Evolutionary conservation across 768 basidiomycete genomes (phyloP).

Genomic region (Basidioascus undulatus): DNA sequence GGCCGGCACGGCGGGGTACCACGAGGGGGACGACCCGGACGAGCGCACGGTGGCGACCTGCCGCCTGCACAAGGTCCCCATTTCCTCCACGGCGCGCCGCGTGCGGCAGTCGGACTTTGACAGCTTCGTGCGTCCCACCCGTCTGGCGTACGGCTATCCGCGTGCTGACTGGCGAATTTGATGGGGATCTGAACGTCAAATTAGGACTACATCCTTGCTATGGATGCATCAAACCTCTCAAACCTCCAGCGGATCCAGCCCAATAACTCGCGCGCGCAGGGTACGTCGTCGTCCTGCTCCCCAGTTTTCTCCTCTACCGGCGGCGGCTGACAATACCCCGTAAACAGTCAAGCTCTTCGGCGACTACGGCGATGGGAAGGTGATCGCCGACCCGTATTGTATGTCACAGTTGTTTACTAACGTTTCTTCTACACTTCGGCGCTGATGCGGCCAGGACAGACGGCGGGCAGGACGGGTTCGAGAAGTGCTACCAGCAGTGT

Average conservation of each 20-base stretch:
- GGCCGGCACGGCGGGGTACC: conserved; percentile 42
- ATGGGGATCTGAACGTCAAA: too few relatives aligned
- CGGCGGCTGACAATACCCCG: too few relatives aligned
- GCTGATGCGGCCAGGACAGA: not conserved
- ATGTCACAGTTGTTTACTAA: not conserved
- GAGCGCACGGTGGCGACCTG: conserved; percentile 44
- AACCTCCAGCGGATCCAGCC: conserved; percentile 31
- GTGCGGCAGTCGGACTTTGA: conserved; percentile 42
- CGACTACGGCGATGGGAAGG: conserved; percentile 40
- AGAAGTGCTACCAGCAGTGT: conserved; percentile 54
- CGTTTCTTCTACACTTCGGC: not conserved
- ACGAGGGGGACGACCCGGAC: conserved; percentile 62
- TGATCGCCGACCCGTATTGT: conserved; percentile 65
- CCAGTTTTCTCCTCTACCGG: not conserved
- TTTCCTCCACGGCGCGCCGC: conserved; percentile 29
- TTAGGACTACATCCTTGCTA: conserved; percentile 69
- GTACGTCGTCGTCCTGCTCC: not conserved
- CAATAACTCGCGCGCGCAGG: conserved; percentile 27
- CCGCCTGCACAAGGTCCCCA: conserved; percentile 5
- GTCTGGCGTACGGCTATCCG: too few relatives aligned
- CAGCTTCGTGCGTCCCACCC: too few relatives aligned
- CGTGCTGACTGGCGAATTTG: too few relatives aligned
- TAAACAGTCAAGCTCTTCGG: conserved; percentile 44
- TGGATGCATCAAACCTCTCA: conserved; percentile 51
- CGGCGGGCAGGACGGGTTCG: conserved; percentile 37